Percentiles rank a stretch among this genome's conserved stretches.
Conservation (phyloP, 768 basidiomycete genomes). For the Hypsizygus marmoreus region DNA sequence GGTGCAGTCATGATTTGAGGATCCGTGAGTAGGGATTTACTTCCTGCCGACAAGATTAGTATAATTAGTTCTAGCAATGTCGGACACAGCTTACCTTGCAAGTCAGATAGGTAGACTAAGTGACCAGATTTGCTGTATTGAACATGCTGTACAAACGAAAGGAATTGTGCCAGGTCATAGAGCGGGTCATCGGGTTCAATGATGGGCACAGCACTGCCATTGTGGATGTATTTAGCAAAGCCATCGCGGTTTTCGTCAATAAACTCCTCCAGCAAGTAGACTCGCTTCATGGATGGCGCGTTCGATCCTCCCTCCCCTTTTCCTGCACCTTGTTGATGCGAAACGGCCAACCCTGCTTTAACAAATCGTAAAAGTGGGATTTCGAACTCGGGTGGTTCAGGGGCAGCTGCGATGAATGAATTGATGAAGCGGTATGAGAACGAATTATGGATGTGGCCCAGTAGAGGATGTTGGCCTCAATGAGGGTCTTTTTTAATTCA, state of each 20-base stretch:
- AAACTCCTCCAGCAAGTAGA: slow-evolving; percentile 16
- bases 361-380: no score
- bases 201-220: slow-evolving; percentile 8
- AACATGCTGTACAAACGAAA: slow-evolving; percentile 19
- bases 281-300: not conserved
- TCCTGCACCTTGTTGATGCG: no score
- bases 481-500: no score
- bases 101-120: slow-evolving; percentile 16
- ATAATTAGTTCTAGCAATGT: not conserved
- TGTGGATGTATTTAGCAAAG: slow-evolving; percentile 22
- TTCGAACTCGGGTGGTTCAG: no score
- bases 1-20: slow-evolving; percentile 19
- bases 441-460: no score
- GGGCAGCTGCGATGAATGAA: no score
- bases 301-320: no score
- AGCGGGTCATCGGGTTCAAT: not conserved
- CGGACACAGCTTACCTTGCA: slow-evolving; percentile 9
- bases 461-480: no score
- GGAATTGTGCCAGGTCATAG: no score
- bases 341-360: no score
- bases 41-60: slow-evolving; percentile 3
- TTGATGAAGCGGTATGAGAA: no score
- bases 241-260: not conserved
- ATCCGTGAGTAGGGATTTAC: slow-evolving; percentile 16
- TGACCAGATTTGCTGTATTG: slow-evolving; percentile 16